phyloP scores from a whole-genome alignment of 129 eudicot genomes.

The Centrapalus pauciflorus region DNA sequence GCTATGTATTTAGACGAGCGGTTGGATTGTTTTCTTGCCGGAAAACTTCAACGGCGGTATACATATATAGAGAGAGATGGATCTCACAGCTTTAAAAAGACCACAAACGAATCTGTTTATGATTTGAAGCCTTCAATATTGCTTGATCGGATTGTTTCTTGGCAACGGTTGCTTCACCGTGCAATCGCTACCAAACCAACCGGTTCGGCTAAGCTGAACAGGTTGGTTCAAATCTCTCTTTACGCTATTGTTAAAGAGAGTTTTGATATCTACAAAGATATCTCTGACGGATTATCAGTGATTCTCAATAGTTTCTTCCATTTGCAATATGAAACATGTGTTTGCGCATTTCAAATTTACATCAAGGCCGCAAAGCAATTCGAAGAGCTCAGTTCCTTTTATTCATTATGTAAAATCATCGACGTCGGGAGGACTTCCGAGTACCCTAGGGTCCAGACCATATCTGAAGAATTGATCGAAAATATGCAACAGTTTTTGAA shows the following conservation, averaged over 20 bases:
- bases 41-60: constrained; percentile 49
- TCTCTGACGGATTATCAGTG: constrained; percentile 51
- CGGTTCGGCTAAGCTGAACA: constrained; percentile 41
- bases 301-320: constrained; percentile 61
- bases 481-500: constrained; percentile 57
- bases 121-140: constrained; percentile 55
- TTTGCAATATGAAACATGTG: constrained; percentile 50
- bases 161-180: constrained; percentile 56
- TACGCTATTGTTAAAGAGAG: constrained; percentile 58
- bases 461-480: constrained; percentile 49
- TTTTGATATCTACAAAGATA: constrained; percentile 55
- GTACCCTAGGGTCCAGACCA: constrained; percentile 46
- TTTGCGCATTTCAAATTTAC: constrained; percentile 40
- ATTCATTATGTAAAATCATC: constrained; percentile 36
- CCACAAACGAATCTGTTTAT: constrained; percentile 27
- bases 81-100: neutral
- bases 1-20: constrained; percentile 62
- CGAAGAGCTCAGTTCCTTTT: constrained; percentile 43
- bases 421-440: constrained; percentile 59
- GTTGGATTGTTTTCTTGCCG: constrained; percentile 60
- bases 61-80: constrained; percentile 9
- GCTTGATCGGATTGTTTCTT: constrained; percentile 42
- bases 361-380: constrained; percentile 53
- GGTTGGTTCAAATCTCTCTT: constrained; percentile 40
- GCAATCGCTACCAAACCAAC: constrained; percentile 59